phyloP scores from a whole-genome alignment of 2,329 filamentous ascomycete genomes.

The Colletotrichum graminicola region DNA sequence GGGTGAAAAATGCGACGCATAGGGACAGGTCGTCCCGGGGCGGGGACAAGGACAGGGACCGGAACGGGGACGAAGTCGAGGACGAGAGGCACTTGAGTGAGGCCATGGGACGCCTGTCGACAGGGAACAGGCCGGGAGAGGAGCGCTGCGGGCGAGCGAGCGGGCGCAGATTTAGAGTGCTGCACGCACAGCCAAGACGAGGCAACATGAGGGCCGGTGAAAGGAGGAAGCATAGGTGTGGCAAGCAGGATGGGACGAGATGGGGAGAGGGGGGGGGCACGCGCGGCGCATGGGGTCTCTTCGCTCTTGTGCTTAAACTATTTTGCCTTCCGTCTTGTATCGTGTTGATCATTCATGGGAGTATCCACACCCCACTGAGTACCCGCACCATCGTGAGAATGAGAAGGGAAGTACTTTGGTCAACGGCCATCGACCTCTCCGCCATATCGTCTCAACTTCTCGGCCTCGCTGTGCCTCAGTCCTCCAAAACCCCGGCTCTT shows the following conservation, averaged over 20 bases:
- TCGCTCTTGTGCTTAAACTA: conserved; percentile 6
- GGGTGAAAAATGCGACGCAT: conserved; percentile 28
- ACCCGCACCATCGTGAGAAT: not conserved
- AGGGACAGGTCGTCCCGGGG: conserved; percentile 1
- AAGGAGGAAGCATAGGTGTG: conserved; percentile 6
- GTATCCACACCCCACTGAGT: not conserved
- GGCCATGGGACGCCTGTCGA: conserved; percentile 9
- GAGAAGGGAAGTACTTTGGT: not conserved
- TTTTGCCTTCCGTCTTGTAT: conserved; percentile 14
- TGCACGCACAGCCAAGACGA: conserved; percentile 8
- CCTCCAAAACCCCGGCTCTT: not conserved
- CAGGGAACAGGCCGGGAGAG: conserved; percentile 19
- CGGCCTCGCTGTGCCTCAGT: conserved; percentile 4
- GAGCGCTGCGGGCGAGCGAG: conserved; percentile 15
- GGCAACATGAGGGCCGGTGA: conserved; percentile 20
- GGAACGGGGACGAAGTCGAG: conserved; percentile 5
- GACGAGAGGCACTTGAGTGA: conserved; percentile 8
- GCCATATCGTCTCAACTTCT: conserved; percentile 10
- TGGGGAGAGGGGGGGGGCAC: not conserved
- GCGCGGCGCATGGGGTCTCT: conserved; percentile 8
- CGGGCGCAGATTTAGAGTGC: conserved; percentile 23
- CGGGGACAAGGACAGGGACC: too few species aligned
- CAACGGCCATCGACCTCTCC: not conserved
- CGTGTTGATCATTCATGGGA: conserved; percentile 14
- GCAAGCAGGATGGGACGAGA: conserved; percentile 13